Base-by-base conservation (phyloP, 2,329 filamentous ascomycete species). In the Metarhizium album region DNA sequence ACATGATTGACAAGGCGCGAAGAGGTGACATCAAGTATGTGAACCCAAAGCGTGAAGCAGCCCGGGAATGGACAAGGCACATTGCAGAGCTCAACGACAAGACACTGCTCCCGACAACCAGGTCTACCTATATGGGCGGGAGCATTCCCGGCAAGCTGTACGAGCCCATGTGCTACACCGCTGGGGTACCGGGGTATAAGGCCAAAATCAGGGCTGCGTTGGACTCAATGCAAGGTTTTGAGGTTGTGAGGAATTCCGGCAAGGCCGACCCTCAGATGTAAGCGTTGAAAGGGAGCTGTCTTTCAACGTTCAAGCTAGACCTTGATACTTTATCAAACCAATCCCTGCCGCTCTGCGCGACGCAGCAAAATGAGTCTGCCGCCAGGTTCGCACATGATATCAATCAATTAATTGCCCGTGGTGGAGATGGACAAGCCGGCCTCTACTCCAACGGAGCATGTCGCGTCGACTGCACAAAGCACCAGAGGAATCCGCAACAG, bases 51-150 rank as follows among this genome's bases (percentile, higher is more conserved):
- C 37, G 54, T 0, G 72, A 75, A 40, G 71, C 72, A 0, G 67
- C 72, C 7, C 59, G 70, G 4, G 58, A 64, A 4, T 83, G 76
- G 75, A 78, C 74, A 58, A 59, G 73, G 42, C 60, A 65, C 9
- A 68, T 81, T 23, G 57, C 73, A n/a, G 67, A 73, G 2, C 48
- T 77, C 2, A 73, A 69, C 45, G 62, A 78, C 57, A 57, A 42
- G 11, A 70, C 68, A 4, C 62, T 82, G 3, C 71, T 82, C 52
- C 74, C 75, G 0, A 72, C 66, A 0, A 71, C 71, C 0, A 66
- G 63, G 24, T 75, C 69, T 5, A 80, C 74, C 20, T 81, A 79
- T 54, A 77, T 80, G 72, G 79, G 79, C 2, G 73, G 70, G 0
- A 78, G 67, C 40, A 68, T 80, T 2, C 77, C 78, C 0, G 76